Percentiles rank a stretch among this genome's conserved stretches.
Evolutionary conservation across 2,329 filamentous ascomycete genomes (phyloP).

Genomic region (Lachnellula willkommii): DNA sequence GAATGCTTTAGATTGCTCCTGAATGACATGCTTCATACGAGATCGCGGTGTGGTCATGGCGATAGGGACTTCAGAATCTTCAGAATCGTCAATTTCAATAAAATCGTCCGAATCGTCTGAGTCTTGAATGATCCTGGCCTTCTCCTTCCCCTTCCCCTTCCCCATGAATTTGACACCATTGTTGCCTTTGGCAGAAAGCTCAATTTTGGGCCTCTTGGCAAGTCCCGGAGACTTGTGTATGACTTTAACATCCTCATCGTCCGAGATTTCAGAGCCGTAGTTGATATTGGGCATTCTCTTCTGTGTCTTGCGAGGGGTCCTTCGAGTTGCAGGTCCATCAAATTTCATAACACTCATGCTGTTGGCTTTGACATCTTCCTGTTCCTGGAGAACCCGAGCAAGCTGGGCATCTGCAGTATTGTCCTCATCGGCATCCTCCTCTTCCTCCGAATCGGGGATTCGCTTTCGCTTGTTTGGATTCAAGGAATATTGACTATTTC

Average conservation of each 20-base stretch:
- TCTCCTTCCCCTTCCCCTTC: slow-evolving; percentile 7
- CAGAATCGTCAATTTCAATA: slow-evolving; percentile 16
- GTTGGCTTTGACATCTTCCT: slow-evolving; percentile 39
- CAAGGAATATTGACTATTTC: slow-evolving; percentile 46
- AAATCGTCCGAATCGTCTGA: slow-evolving; percentile 17
- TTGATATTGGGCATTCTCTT: slow-evolving; percentile 12
- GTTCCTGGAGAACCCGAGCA: slow-evolving; percentile 51
- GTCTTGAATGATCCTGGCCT: slow-evolving; percentile 13
- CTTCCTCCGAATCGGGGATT: slow-evolving; percentile 38
- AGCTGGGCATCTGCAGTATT: slow-evolving; percentile 45
- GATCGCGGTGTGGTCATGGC: slow-evolving; percentile 1
- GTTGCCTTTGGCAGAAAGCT: slow-evolving; percentile 22
- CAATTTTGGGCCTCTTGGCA: slow-evolving; percentile 23
- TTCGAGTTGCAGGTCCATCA: slow-evolving; percentile 20
- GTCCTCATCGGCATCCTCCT: slow-evolving; percentile 35
- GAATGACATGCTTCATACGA: not conserved
- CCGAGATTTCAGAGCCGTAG: slow-evolving; percentile 16
- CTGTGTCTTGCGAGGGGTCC: slow-evolving; percentile 16
- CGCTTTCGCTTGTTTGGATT: slow-evolving; percentile 40
- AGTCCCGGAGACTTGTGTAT: not conserved
- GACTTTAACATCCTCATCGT: slow-evolving; percentile 29
- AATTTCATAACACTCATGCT: slow-evolving; percentile 32
- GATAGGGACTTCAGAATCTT: slow-evolving; percentile 16
- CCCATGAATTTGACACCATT: slow-evolving; percentile 22
- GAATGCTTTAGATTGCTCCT: not conserved